Percentiles rank a stretch among this genome's conserved stretches.
Conservation (phyloP, 75 land plant species). For the Pseudotsuga menziesii region DNA sequence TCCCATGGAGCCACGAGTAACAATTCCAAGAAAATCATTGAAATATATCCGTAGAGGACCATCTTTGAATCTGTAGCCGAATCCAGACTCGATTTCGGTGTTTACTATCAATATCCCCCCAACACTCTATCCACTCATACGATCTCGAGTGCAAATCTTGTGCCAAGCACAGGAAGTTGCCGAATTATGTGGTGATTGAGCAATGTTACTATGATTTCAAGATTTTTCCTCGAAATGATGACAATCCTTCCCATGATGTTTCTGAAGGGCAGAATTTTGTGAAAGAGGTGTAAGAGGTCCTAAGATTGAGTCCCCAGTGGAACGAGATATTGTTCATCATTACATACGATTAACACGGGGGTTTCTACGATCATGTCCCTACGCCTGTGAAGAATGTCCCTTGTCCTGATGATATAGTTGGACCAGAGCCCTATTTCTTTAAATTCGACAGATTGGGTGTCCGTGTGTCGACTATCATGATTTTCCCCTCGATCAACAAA, state of each 20-base stretch:
- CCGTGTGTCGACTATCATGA: constrained; percentile 59
- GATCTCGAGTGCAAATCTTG: constrained; percentile 41
- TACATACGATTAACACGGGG: constrained; percentile 82
- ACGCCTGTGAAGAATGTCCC: constrained; percentile 59
- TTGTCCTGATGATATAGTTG: constrained; percentile 53
- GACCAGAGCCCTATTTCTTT: constrained; percentile 42
- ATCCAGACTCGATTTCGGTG: constrained; percentile 62
- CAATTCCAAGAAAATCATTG: constrained; percentile 27
- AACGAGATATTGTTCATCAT: constrained; percentile 49
- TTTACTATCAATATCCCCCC: constrained; percentile 69
- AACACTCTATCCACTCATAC: constrained; percentile 39
- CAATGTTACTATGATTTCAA: constrained; percentile 67
- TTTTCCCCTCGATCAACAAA: constrained; percentile 65
- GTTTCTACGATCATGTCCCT: constrained; percentile 80
- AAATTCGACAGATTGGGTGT: constrained; percentile 67
- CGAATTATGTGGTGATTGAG: constrained; percentile 81
- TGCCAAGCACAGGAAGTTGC: constrained; percentile 55
- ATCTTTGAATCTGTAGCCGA: constrained; percentile 81
- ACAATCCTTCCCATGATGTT: constrained; percentile 79
- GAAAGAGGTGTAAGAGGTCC: constrained; percentile 70
- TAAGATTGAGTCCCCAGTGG: constrained; percentile 78
- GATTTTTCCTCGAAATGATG: constrained; percentile 58
- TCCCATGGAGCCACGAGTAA: constrained; percentile 73
- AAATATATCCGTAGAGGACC: constrained; percentile 78
- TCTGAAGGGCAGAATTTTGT: constrained; percentile 62